Percentiles rank a stretch among this genome's conserved stretches.
phyloP scores from a whole-genome alignment of 257 asterid genomes.

The Salvia splendens region DNA sequence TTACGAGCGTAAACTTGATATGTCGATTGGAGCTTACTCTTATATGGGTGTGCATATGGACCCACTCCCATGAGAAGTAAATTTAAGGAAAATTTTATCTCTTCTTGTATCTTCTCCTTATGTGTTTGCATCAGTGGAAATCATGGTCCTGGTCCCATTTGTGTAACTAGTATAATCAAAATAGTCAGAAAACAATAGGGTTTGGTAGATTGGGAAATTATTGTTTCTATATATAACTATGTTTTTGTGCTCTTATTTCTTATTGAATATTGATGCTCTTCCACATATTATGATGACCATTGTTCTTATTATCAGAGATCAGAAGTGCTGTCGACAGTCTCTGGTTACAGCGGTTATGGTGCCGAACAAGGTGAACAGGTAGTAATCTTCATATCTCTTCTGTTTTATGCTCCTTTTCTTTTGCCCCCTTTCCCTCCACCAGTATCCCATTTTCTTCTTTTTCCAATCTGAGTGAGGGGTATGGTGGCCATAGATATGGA shows the following conservation, averaged over 20 bases:
- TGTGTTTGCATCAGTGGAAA: constrained; percentile 8
- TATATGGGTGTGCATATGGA: not conserved
- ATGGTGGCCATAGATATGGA: not conserved
- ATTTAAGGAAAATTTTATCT: not conserved
- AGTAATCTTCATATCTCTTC: constrained; percentile 20
- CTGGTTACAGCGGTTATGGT: constrained; percentile 95
- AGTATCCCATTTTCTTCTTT: constrained; percentile 22
- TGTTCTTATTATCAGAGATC: constrained; percentile 56
- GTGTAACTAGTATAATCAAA: constrained; percentile 21
- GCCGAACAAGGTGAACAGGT: constrained; percentile 99
- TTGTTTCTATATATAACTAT: constrained; percentile 1
- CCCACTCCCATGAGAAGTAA: not conserved
- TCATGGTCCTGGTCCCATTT: constrained; percentile 8
- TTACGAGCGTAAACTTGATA: constrained; percentile 7
- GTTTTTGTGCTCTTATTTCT: not conserved
- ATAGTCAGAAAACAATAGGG: not conserved
- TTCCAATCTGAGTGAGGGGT: constrained; percentile 8
- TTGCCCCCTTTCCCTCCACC: not conserved
- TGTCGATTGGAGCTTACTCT: not conserved
- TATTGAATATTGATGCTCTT: constrained; percentile 14
- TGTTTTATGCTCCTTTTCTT: not conserved
- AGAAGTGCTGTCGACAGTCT: constrained; percentile 64
- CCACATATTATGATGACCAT: constrained; percentile 18
- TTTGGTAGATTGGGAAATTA: not conserved
- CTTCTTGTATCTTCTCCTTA: constrained; percentile 8